Base-by-base conservation (phyloP, 164 flowering plant genomes). In the Annona cherimola region DNA sequence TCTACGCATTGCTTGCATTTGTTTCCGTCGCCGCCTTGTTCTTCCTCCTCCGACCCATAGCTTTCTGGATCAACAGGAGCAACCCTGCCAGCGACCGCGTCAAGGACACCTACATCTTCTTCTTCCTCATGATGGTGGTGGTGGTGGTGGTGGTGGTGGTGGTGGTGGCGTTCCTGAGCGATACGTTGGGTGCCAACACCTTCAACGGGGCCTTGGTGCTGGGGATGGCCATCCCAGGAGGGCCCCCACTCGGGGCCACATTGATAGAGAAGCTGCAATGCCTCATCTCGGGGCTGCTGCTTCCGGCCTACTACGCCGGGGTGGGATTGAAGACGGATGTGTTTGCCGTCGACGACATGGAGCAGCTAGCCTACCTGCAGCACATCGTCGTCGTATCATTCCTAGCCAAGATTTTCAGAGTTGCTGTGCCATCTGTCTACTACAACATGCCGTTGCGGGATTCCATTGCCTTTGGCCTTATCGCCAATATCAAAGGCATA, bases 231-330 rank as follows among this genome's bases (percentile, higher is more conserved):
- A 75, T 88, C 0, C 93, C 96, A 0, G 87, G 84, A 41, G 96
- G 96, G 1, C 93, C 93, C 0, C 92, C 92, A 0, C 70, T 92
- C 4, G 92, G 95, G 2, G 54, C 92, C 4, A 81, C 86, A 2
- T 69, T 92, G 3, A 87, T 86, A 45, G 84, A 86, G 62, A 84
- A 80, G 79, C 72, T 76, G 5, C 94, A 90, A 74, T 77, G 84
- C 1, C 12, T 90, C 42, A 42, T 81, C 9, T 72, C 59, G 63
- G 82, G 85, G 40, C 0, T 92, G 65, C 42, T 92, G 0, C 74
- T 89, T 87, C 95, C 97, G 6, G 74, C 84, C 64, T 67, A 83
- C 2, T 92, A 73, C 70, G 83, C 79, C 0, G 55, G 35, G 0
- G 69, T 83, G 3, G 97, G 97, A 1, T 42, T 84, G 45, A 50